Evolutionary conservation across 73 alveolate species (phyloP).

Genomic region (Tetrahymena borealis): DNA sequence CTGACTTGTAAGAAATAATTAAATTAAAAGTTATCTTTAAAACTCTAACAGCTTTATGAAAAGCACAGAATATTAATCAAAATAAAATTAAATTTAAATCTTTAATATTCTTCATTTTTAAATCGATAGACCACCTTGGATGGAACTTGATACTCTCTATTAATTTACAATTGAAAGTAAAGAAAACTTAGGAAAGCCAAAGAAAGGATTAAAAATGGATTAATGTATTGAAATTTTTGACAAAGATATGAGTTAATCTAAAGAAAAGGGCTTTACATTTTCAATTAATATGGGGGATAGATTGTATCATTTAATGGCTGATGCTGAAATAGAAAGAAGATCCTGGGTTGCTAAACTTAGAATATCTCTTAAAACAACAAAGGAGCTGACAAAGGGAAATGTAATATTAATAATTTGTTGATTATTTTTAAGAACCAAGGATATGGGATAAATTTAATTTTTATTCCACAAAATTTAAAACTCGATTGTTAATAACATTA

Average conservation of each 20-base stretch:
- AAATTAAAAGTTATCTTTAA: background rate
- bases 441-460: background rate
- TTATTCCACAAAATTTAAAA: background rate
- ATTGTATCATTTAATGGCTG: constrained; percentile 60
- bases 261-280: constrained; percentile 66
- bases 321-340: constrained; percentile 58
- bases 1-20: background rate
- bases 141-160: constrained; percentile 61
- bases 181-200: constrained; percentile 53
- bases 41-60: too few species aligned
- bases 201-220: constrained; percentile 50
- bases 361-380: constrained; percentile 15
- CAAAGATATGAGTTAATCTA: constrained; percentile 64
- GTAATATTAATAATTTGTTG: background rate
- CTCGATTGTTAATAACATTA: too few species aligned
- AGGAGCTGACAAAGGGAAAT: constrained; percentile 17
- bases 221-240: constrained; percentile 52
- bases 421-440: too few species aligned
- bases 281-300: constrained; percentile 60
- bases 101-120: too few species aligned
- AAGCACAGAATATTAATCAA: too few species aligned
- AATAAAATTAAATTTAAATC: too few species aligned
- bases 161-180: constrained; percentile 42
- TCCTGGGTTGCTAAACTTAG: constrained; percentile 33
- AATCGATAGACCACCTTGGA: constrained; percentile 62